Conservation (phyloP, 139 green algal species). For the Tetradesmus obliquus region DNA sequence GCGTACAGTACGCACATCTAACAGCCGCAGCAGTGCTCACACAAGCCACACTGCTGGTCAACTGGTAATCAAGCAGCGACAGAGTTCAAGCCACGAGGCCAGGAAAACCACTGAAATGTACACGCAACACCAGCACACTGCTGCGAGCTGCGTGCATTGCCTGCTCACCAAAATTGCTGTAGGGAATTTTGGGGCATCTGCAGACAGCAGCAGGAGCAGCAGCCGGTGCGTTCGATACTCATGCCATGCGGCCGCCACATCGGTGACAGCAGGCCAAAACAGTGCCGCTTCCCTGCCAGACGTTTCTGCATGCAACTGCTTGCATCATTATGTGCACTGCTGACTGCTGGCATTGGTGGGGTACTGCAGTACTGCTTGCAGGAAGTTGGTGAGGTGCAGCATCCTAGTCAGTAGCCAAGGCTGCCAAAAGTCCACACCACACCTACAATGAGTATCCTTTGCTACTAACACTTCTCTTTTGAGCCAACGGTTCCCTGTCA, state of each 20-base stretch:
- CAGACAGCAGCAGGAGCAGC: not conserved
- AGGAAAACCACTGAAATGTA: too few species aligned
- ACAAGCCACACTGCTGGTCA: too few species aligned
- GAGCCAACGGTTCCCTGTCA: too few species aligned
- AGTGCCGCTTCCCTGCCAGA: not conserved
- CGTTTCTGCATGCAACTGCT: not conserved
- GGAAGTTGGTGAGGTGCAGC: not conserved
- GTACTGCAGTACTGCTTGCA: not conserved
- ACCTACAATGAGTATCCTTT: not conserved
- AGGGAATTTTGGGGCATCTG: conserved; percentile 25
- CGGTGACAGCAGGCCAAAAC: not conserved
- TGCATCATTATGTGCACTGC: not conserved
- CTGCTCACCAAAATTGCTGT: conserved; percentile 31
- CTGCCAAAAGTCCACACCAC: not conserved
- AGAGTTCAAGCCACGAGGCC: too few species aligned
- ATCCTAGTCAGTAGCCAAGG: not conserved
- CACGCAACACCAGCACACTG: not conserved
- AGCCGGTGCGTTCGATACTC: not conserved
- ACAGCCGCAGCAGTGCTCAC: too few species aligned
- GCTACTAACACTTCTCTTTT: not conserved
- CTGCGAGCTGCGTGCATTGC: not conserved
- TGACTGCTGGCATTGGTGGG: not conserved
- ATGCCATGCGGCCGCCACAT: not conserved
- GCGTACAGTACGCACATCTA: too few species aligned
- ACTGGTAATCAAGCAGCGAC: too few species aligned